Percentiles rank a stretch among this genome's conserved stretches.
These are phyloP conservation scores for Talaromyces sp. DNA, from an alignment of 2,329 filamentous ascomycete genomes.

Conservation along the genomic window DNA sequence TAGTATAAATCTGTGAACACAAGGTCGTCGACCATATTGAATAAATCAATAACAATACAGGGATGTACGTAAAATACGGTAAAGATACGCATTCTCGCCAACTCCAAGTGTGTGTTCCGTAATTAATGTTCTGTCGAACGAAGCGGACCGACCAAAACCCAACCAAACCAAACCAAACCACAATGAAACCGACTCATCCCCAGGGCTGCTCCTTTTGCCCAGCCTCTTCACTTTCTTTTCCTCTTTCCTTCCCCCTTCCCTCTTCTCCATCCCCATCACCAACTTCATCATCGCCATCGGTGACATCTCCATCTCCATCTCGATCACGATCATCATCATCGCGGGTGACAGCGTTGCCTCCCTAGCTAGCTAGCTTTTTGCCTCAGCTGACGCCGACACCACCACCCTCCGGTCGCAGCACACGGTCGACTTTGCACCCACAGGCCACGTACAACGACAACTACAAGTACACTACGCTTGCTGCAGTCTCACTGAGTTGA, in stretches of 20 bases:
- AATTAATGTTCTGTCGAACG: no score
- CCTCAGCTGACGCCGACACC: constrained; percentile 22
- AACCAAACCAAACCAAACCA: constrained; percentile 3
- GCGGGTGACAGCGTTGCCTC: not conserved
- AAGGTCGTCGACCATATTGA: no score
- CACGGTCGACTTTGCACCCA: no score
- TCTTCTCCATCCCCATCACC: constrained; percentile 14
- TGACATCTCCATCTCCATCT: constrained; percentile 18
- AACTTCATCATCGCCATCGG: constrained; percentile 17
- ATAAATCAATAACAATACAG: no score
- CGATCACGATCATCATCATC: not conserved
- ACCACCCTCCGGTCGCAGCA: constrained; percentile 21
- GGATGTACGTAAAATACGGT: not conserved
- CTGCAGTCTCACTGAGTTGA: not conserved
- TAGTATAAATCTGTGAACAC: no score
- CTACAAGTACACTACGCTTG: not conserved
- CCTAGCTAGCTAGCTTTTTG: not conserved
- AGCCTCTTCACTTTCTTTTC: constrained; percentile 11
- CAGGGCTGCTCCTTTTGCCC: constrained; percentile 13
- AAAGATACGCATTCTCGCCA: not conserved
- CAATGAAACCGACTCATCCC: constrained; percentile 22
- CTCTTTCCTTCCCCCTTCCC: constrained; percentile 11
- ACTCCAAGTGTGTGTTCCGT: no score
- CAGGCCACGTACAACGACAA: not conserved
- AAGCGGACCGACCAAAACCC: not conserved